Evolutionary conservation across 1,284 basidiomycete genomes (phyloP), one percentile per base, ranked within the genome.

Genomic region (Taiwanofungus camphoratus): DNA sequence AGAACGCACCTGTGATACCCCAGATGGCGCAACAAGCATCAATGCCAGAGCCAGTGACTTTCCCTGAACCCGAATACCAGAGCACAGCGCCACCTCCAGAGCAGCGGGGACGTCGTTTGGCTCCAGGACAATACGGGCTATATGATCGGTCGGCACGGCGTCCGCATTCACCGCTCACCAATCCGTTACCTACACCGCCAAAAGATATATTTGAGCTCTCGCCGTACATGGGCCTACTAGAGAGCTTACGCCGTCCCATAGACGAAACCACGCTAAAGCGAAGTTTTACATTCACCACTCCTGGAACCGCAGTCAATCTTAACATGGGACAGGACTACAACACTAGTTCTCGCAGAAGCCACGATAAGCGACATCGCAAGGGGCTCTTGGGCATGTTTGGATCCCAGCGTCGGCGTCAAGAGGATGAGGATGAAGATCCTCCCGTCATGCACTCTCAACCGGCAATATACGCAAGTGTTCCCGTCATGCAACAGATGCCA

Each of bases 161-260:
- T 26, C 26, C 20, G 21, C 16, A 48, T 43, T 3, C 36, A 40
- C 18, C 48, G 49, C 44, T n/a, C 36, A 40, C 45, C 19, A 57
- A 57, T 37, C 55, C 55, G n/a, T 43, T 57, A 6, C 55, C 55
- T 2, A 40, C 35, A 18, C 55, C 55, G 0, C 55, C 55, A 1
- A 39, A 40, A 19, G 49, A 57, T 36, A 39, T 57, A 20, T 48
- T 54, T 26, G 43, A 50, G 24, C 21, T 35, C 18, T 52, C 53
- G 5, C 53, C 51, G 1, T 55, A 55, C 41, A 39, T 45, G 9
- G 24, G 36, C 3, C 13, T 55, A 22, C 43, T 54, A 3, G 41
- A 41, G 7, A 51, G 53, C 19, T 52, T 57, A 20, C 51, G 49
- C 2, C 48, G 44, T 5, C 53, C 53, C 15, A 44, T 53, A 24